A percentile compares a stretch with the other conserved stretches of the same genome.
Evolutionary conservation across 192 early-diverging fungal genomes (phyloP).

Genomic region (Entomortierella parvispora): DNA sequence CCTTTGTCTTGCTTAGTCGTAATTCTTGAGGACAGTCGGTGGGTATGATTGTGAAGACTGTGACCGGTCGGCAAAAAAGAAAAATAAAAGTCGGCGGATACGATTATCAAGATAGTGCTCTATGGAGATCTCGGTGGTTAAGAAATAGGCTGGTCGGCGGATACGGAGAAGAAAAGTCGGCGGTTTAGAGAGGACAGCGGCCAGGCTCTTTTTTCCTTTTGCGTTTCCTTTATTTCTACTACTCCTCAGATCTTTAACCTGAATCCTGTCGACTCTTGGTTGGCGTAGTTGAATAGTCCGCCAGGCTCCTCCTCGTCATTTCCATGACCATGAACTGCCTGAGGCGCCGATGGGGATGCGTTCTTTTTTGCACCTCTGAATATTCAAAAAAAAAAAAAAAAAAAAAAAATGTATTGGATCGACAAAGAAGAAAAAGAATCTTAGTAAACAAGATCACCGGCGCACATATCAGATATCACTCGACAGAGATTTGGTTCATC

Average conservation of each 20-base stretch:
- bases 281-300: constrained; percentile 52
- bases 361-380: too few relatives aligned
- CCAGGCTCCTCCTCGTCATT: constrained; percentile 44
- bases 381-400: background rate
- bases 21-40: too few relatives aligned
- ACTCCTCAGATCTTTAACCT: constrained; percentile 38
- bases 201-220: background rate
- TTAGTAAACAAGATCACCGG: background rate
- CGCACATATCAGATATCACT: background rate
- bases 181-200: background rate
- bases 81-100: too few relatives aligned
- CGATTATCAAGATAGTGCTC: too few relatives aligned
- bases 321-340: constrained; percentile 43
- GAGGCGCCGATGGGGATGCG: constrained; percentile 59
- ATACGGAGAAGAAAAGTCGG: too few relatives aligned
- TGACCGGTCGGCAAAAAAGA: too few relatives aligned
- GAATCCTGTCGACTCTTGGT: constrained; percentile 61
- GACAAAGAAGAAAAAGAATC: background rate
- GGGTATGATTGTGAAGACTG: too few relatives aligned
- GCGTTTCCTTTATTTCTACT: background rate
- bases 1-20: too few relatives aligned
- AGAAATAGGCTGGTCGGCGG: too few relatives aligned
- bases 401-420: background rate
- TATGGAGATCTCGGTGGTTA: too few relatives aligned
- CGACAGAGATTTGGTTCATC: background rate